Evolutionary conservation across 345 rosid species (phyloP), one percentile per base, ranked within the genome.

Genomic region (Euphorbia tirucalli): DNA sequence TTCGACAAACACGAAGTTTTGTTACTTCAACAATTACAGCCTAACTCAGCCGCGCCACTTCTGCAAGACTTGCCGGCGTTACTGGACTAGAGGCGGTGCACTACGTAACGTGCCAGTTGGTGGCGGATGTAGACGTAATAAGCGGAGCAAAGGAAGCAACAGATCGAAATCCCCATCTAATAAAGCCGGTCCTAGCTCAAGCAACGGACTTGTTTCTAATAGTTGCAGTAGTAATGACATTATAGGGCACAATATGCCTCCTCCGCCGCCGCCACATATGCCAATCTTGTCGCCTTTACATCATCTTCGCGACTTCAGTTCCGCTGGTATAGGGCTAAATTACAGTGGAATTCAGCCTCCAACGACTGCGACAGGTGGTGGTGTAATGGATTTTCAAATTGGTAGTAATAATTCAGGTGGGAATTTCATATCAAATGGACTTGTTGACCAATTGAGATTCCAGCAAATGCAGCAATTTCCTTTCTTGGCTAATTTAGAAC

Each of bases 1-100:
- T 24, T 87, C 94, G 0, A 69, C 87, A 30, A 89, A 89, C 64
- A 89, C 94, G 1, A 89, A 89, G 79, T 89, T 89, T 65, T 89
- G 94, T 73, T 89, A 89, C 85, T 89, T 81, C 86, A 89, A 89
- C 74, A 89, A 89, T 71, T 89, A 89, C 71, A 87, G 84, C 83
- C 88, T 89, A 62, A n/a, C 88, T 11, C 94, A 89, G 75, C 94
- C 94, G 25, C 91, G 94, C 28, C 90, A 89, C 83, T 87, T 89
- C 68, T 89, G 94, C 86, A 89, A 87, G 83, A 74, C 90, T 25
- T 89, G 94, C 69, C 78, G 91, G 22, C 85, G 94, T 4, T 87
- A 89, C 83, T 89, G 94, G 94, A 89, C 94, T 1, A 72, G 88
- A 61, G 94, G 94, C 2, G 94, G 94, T n/a, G 90, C 94, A 22